Evolutionary conservation across 2,329 filamentous ascomycete genomes (phyloP).

Genomic region (Sphaerulina musiva): DNA sequence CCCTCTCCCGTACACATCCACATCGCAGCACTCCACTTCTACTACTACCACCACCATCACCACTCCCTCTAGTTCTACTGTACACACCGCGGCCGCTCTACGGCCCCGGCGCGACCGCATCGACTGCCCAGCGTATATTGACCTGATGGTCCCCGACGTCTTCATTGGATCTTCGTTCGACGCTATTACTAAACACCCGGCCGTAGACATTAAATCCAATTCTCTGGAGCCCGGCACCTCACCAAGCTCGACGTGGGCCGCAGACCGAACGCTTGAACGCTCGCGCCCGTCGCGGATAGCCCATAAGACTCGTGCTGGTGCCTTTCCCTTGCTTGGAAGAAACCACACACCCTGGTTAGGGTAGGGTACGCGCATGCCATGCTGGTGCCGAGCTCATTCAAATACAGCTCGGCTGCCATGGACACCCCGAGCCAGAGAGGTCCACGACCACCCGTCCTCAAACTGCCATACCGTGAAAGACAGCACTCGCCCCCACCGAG

Average conservation of each 20-base stretch:
- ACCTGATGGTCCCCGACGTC: background rate
- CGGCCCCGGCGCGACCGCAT: background rate
- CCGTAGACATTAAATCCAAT: background rate
- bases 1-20: background rate
- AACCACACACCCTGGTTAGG: constrained; percentile 11
- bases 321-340: constrained; percentile 8
- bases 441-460: constrained; percentile 8
- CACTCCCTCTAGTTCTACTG: too few relatives aligned
- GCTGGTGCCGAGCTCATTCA: constrained; percentile 44
- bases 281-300: constrained; percentile 9
- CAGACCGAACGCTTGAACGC: constrained; percentile 2
- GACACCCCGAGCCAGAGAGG: constrained; percentile 16
- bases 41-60: too few relatives aligned
- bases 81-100: background rate
- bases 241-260: background rate
- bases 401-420: constrained; percentile 35
- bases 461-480: constrained; percentile 12
- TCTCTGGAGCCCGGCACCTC: constrained; percentile 4
- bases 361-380: constrained; percentile 26
- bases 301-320: constrained; percentile 7
- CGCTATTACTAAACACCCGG: constrained; percentile 8
- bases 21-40: background rate
- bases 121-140: background rate
- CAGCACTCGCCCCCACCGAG: constrained; percentile 11
- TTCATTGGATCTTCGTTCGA: background rate